These are phyloP conservation scores for Amanita pallidorosea DNA, from an alignment of 768 basidiomycete species.

Conservation along the genomic window DNA sequence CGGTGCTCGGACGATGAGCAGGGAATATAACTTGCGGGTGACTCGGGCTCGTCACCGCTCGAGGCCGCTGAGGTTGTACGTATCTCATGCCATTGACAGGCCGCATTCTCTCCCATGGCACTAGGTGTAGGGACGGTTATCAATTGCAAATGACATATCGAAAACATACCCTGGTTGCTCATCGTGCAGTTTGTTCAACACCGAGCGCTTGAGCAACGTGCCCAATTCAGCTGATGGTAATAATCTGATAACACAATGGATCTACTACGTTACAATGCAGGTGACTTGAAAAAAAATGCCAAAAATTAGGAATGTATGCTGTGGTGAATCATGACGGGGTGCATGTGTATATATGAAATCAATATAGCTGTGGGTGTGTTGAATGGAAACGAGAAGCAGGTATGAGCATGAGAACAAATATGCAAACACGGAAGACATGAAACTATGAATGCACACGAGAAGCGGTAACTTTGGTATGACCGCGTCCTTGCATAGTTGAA, in stretches of 20 bases:
- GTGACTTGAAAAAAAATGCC: slow-evolving; percentile 8
- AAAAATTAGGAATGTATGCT: slow-evolving; percentile 6
- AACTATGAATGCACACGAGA: slow-evolving; percentile 11
- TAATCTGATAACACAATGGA: slow-evolving; percentile 20
- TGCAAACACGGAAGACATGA: slow-evolving; percentile 1
- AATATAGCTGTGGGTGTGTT: slow-evolving; percentile 11
- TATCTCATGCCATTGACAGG: background rate
- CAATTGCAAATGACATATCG: background rate
- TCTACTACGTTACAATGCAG: slow-evolving; percentile 39
- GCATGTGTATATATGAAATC: slow-evolving; percentile 8
- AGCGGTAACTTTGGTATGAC: slow-evolving; percentile 42
- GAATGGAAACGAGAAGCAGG: slow-evolving; percentile 7
- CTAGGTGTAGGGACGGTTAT: slow-evolving; percentile 8
- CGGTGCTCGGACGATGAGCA: slow-evolving; percentile 19
- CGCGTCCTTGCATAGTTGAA: slow-evolving; percentile 52
- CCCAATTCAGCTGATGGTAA: slow-evolving; percentile 3
- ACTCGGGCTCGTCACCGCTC: background rate
- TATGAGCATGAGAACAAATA: slow-evolving; percentile 5
- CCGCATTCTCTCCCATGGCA: slow-evolving; percentile 2
- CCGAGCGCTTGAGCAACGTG: background rate
- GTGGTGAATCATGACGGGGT: slow-evolving; percentile 5
- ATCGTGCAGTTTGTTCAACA: background rate
- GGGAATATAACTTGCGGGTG: slow-evolving; percentile 18
- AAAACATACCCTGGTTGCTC: slow-evolving; percentile 2
- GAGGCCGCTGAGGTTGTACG: background rate